Percentiles rank a stretch among this genome's conserved stretches.
phyloP scores from a whole-genome alignment of 345 rosid genomes.

The Pelargonium nanum region DNA sequence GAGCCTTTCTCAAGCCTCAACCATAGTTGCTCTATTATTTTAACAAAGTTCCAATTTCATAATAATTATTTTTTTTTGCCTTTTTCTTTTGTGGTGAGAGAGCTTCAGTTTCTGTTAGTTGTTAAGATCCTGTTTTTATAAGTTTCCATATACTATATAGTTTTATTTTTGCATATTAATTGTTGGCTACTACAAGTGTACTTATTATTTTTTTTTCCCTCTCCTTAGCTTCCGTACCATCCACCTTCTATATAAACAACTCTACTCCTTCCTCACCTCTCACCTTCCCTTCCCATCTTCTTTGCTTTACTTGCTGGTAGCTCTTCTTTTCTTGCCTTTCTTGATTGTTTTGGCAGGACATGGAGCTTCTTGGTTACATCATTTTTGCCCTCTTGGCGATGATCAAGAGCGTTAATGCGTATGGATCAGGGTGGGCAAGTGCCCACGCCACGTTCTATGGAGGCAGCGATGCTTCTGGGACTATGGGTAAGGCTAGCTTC shows the following conservation, averaged over 20 bases:
- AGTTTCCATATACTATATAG: no score
- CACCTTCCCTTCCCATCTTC: background rate
- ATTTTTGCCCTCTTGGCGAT: background rate
- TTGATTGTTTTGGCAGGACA: background rate
- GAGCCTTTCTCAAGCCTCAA: no score
- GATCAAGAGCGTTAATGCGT: background rate
- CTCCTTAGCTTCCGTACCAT: background rate
- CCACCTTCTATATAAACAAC: background rate
- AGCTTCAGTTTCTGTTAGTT: background rate
- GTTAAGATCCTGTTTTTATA: background rate
- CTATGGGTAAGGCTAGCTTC: slow-evolving; percentile 23
- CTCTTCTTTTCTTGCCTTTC: no score
- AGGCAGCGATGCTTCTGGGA: slow-evolving; percentile 39
- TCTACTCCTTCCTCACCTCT: background rate
- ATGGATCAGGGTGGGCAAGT: background rate
- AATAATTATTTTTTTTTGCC: no score
- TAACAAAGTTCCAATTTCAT: no score
- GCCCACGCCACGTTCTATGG: slow-evolving; percentile 28
- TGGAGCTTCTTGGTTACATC: background rate
- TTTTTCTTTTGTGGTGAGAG: no score
- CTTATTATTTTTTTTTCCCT: no score
- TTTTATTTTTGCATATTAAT: no score
- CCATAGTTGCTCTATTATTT: no score
- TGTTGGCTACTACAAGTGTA: no score
- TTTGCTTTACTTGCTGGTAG: background rate